These are phyloP conservation scores for Boechera stricta DNA, from an alignment of 345 rosid species.

Conservation along the genomic window DNA sequence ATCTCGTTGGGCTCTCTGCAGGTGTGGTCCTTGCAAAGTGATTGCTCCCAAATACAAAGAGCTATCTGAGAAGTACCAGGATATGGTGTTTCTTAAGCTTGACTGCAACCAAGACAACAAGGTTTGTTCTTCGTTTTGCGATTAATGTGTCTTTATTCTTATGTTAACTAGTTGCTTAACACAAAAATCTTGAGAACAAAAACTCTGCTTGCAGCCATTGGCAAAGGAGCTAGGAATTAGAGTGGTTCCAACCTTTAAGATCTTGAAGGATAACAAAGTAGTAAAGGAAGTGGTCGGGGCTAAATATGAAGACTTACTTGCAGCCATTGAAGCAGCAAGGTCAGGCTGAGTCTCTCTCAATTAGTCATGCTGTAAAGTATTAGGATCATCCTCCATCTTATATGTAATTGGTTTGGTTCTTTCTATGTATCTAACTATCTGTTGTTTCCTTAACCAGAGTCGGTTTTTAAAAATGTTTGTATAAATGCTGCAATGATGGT, in stretches of 20 bases:
- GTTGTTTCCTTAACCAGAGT: slow-evolving; percentile 18
- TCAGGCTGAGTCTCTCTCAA: slow-evolving; percentile 53
- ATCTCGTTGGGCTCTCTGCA: slow-evolving; percentile 24
- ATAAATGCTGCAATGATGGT: slow-evolving; percentile 21
- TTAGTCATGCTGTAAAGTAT: slow-evolving; percentile 35
- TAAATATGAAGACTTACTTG: slow-evolving; percentile 73
- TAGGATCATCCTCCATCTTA: slow-evolving; percentile 19
- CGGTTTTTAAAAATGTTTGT: slow-evolving; percentile 23
- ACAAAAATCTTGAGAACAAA: background rate
- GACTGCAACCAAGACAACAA: slow-evolving; percentile 93
- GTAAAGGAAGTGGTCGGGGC: slow-evolving; percentile 87
- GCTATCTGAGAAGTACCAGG: slow-evolving; percentile 72
- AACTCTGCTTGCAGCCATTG: slow-evolving; percentile 63
- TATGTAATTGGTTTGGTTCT: slow-evolving; percentile 32
- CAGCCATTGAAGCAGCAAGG: slow-evolving; percentile 74
- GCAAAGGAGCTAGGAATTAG: slow-evolving; percentile 91
- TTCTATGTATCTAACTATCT: slow-evolving; percentile 16
- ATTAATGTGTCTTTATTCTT: background rate
- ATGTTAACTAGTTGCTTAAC: background rate
- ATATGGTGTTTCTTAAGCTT: slow-evolving; percentile 89
- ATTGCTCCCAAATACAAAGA: slow-evolving; percentile 84
- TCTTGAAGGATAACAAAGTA: slow-evolving; percentile 68
- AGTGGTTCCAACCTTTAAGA: slow-evolving; percentile 92
- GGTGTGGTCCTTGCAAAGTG: slow-evolving; percentile 98
- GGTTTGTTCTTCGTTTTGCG: slow-evolving; percentile 46